phyloP scores from a whole-genome alignment of 225 moss, liverwort and hornwort species.

The Takakia lepidozioides region DNA sequence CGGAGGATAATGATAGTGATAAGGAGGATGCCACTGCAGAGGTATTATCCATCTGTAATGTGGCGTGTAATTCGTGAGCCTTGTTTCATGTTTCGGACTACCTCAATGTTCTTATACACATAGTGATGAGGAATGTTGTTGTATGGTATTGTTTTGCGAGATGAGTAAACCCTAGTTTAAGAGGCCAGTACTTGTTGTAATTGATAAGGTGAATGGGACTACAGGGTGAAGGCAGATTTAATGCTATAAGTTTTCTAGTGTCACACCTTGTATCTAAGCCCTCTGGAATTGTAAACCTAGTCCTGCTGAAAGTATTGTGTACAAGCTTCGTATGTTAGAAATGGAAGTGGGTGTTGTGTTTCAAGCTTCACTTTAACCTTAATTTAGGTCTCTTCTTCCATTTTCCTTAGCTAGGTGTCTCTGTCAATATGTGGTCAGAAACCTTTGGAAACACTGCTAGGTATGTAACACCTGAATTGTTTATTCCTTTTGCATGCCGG shows the following conservation, averaged over 20 bases:
- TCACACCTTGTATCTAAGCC: too few relatives aligned
- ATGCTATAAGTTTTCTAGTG: too few relatives aligned
- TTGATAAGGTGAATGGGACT: too few relatives aligned
- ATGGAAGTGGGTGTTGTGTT: too few relatives aligned
- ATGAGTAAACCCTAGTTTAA: neutral
- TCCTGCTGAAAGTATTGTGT: too few relatives aligned
- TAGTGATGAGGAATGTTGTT: neutral
- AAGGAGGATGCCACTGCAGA: slow-evolving; percentile 43
- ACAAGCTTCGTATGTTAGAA: too few relatives aligned
- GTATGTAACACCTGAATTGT: neutral
- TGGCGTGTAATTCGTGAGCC: neutral
- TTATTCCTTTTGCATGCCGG: neutral
- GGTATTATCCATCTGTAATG: slow-evolving; percentile 7
- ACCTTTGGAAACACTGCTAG: neutral
- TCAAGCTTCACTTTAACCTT: too few relatives aligned
- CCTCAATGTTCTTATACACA: too few relatives aligned
- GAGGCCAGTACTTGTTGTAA: too few relatives aligned
- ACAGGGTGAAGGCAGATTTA: too few relatives aligned
- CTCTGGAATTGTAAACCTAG: too few relatives aligned
- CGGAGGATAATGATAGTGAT: slow-evolving; percentile 51
- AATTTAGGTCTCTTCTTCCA: neutral
- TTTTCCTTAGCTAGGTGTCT: neutral
- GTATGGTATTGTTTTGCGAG: neutral
- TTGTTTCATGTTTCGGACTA: neutral
- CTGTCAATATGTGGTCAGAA: neutral